These are phyloP conservation scores for Pneumocystis carinii DNA, from an alignment of 1,139 yeast genomes.

Conservation along the genomic window DNA sequence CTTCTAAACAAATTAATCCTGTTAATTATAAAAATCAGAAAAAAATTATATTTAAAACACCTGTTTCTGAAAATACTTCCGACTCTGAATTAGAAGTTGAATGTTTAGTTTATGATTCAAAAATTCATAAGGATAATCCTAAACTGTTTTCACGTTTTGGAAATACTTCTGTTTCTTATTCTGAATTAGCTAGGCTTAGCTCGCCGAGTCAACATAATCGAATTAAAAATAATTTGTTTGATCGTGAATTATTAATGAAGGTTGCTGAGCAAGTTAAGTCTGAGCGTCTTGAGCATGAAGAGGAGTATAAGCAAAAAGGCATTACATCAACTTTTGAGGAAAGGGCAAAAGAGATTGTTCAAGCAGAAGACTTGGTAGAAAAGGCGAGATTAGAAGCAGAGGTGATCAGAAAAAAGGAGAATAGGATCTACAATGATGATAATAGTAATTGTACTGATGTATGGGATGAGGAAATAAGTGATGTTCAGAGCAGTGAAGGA, in stretches of 20 bases:
- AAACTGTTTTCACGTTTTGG: neutral
- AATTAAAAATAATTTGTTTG: conserved; percentile 14
- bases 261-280: conserved; percentile 22
- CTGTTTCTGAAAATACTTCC: neutral
- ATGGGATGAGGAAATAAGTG: conserved; percentile 17
- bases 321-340: conserved; percentile 20
- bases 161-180: neutral
- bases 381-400: conserved; percentile 32
- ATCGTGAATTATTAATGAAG: conserved; percentile 16
- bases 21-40: conserved; percentile 9
- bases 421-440: conserved; percentile 22
- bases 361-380: conserved; percentile 41
- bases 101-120: neutral
- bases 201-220: conserved; percentile 12
- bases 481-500: conserved; percentile 14
- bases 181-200: conserved; percentile 8
- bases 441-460: conserved; percentile 15
- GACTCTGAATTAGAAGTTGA: conserved; percentile 1
- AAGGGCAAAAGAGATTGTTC: conserved; percentile 21
- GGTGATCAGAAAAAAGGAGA: conserved; percentile 27
- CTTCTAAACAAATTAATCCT: neutral
- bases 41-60: neutral
- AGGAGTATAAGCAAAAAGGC: conserved; percentile 22
- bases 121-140: neutral
- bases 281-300: conserved; percentile 19